phyloP scores from a whole-genome alignment of 2,329 filamentous ascomycete genomes.

The Leptographium procerum region DNA sequence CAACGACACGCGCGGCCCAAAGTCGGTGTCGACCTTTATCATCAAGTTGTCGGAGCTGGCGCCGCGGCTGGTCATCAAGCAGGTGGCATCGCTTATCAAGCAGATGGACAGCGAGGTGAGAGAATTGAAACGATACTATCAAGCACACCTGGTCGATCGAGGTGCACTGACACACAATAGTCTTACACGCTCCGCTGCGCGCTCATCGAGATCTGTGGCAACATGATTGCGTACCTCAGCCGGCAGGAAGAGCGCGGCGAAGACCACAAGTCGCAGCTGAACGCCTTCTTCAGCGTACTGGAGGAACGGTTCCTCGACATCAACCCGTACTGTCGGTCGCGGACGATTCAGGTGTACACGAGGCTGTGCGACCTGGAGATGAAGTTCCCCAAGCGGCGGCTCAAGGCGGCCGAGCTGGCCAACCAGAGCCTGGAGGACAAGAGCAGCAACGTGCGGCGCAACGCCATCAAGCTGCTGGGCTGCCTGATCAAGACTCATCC shows the following conservation, averaged over 20 bases:
- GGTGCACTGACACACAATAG: conserved; percentile 23
- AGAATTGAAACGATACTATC: too few species aligned
- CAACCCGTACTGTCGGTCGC: conserved; percentile 89
- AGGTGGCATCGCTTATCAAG: conserved; percentile 91
- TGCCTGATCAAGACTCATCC: conserved; percentile 89
- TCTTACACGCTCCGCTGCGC: conserved; percentile 90
- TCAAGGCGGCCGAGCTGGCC: conserved; percentile 77
- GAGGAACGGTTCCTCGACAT: conserved; percentile 94
- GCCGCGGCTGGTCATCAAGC: conserved; percentile 86
- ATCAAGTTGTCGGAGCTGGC: conserved; percentile 86
- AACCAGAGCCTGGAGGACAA: conserved; percentile 89
- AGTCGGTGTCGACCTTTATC: conserved; percentile 90
- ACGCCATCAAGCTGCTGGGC: conserved; percentile 85
- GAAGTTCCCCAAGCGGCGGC: conserved; percentile 86
- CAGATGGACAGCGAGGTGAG: conserved; percentile 83
- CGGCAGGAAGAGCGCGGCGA: conserved; percentile 85
- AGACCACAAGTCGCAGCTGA: conserved; percentile 88
- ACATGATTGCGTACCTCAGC: conserved; percentile 82
- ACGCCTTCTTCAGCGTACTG: conserved; percentile 92
- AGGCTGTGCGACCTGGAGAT: conserved; percentile 89
- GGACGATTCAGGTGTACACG: conserved; percentile 85
- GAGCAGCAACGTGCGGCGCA: conserved; percentile 91
- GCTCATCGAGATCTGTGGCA: conserved; percentile 93
- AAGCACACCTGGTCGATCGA: too few species aligned
- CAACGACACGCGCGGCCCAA: conserved; percentile 89